Evolutionary conservation across 345 rosid species (phyloP).

Genomic region (Luvunga scandens): DNA sequence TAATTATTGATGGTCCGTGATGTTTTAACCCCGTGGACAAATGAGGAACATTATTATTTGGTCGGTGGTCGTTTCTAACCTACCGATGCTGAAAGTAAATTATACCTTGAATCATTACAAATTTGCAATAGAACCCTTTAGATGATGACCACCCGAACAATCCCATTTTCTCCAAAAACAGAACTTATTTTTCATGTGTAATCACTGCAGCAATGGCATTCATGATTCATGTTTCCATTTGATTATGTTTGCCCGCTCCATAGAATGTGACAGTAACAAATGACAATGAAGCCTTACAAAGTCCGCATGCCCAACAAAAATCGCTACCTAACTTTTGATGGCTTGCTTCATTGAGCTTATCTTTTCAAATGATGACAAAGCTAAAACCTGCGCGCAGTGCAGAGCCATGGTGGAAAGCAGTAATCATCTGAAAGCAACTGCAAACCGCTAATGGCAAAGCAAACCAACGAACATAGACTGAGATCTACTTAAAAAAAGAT

Average conservation of each 20-base stretch:
- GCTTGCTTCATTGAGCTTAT: conserved; percentile 17
- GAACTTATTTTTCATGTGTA: not conserved
- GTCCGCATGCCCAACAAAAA: conserved; percentile 21
- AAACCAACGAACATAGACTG: not conserved
- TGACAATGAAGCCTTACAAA: conserved; percentile 9
- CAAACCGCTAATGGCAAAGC: not conserved
- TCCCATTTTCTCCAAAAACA: not conserved
- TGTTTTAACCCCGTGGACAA: not conserved
- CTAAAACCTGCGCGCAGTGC: not conserved
- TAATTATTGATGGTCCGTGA: not conserved
- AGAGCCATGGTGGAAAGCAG: not conserved
- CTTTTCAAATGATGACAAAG: not conserved
- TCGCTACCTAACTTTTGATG: conserved; percentile 16
- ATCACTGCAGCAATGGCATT: not conserved
- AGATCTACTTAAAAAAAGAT: not conserved
- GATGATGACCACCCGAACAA: not conserved
- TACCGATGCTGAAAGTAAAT: conserved; percentile 3
- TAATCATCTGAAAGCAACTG: not conserved
- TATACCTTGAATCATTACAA: conserved; percentile 15
- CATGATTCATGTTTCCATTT: not conserved
- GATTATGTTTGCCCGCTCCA: not conserved
- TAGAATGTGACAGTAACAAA: not conserved
- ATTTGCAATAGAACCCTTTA: not conserved
- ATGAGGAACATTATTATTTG: not conserved
- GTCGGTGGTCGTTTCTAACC: conserved; percentile 20